Conservation (phyloP, 1,284 basidiomycete species). For the Pholiota adiposa region DNA sequence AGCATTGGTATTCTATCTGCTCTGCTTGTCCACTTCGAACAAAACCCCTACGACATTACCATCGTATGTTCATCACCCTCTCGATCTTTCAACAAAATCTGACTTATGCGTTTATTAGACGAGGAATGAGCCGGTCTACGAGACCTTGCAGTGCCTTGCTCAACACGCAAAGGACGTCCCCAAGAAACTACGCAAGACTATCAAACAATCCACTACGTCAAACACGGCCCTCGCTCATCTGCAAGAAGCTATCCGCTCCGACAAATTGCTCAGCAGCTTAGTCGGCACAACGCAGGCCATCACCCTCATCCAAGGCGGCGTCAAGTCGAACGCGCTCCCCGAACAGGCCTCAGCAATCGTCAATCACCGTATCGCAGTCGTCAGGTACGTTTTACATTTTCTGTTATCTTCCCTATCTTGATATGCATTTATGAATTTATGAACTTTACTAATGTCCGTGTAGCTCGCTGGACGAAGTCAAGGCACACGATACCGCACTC, state of each 20-base stretch:
- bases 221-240: constrained; percentile 45
- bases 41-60: constrained; percentile 47
- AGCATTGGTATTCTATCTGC: constrained; percentile 67
- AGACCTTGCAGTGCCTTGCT: constrained; percentile 47
- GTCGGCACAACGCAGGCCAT: constrained; percentile 73
- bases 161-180: constrained; percentile 53
- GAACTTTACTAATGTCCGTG: not conserved
- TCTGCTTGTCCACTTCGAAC: constrained; percentile 58
- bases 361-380: constrained; percentile 63
- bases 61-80: constrained; percentile 34
- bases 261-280: constrained; percentile 42
- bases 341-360: constrained; percentile 58
- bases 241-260: constrained; percentile 41
- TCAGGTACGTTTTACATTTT: constrained; percentile 37
- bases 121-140: constrained; percentile 46
- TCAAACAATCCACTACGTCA: constrained; percentile 40
- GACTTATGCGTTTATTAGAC: constrained; percentile 26
- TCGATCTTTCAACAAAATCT: not conserved
- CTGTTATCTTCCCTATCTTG: not conserved
- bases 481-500: constrained; percentile 45
- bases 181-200: constrained; percentile 39
- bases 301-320: constrained; percentile 68
- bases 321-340: constrained; percentile 69
- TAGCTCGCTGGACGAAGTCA: constrained; percentile 49
- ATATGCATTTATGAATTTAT: not conserved